A percentile compares a stretch with the other conserved stretches of the same genome.
phyloP scores from a whole-genome alignment of 2,329 filamentous ascomycete species.

The Geosmithia morbida region DNA sequence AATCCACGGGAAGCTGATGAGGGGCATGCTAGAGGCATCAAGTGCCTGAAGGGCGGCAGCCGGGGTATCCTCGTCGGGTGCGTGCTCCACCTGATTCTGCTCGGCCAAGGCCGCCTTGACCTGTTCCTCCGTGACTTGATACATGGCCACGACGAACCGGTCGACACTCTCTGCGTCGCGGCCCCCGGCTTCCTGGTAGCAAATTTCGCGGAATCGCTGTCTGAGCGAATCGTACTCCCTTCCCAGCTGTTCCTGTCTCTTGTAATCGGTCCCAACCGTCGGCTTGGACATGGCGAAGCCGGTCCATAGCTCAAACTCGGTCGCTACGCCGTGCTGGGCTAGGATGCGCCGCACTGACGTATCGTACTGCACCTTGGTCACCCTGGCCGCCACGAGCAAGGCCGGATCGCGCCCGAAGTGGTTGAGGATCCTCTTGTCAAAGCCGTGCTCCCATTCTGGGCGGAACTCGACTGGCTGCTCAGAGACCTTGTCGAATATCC shows the following conservation, averaged over 20 bases:
- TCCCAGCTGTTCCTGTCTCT: conserved; percentile 72
- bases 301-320: conserved; percentile 87
- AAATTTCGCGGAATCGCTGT: conserved; percentile 51
- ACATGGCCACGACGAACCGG: conserved; percentile 76
- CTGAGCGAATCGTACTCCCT: conserved; percentile 51
- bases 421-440: conserved; percentile 61
- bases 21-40: conserved; percentile 43
- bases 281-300: conserved; percentile 70
- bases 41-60: background rate
- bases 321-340: conserved; percentile 68
- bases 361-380: conserved; percentile 69
- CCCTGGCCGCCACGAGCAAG: conserved; percentile 41
- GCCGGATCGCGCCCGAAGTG: conserved; percentile 41
- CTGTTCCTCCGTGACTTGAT: conserved; percentile 64
- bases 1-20: conserved; percentile 92
- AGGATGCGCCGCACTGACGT: conserved; percentile 62
- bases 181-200: conserved; percentile 49
- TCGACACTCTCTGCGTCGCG: conserved; percentile 43
- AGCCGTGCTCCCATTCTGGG: conserved; percentile 56
- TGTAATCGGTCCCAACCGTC: conserved; percentile 62
- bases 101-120: conserved; percentile 43
- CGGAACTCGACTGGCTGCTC: conserved; percentile 46
- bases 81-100: conserved; percentile 11
- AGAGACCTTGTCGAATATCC: conserved; percentile 63
- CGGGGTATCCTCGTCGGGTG: conserved; percentile 3